A percentile compares a stretch with the other conserved stretches of the same genome.
phyloP scores from a whole-genome alignment of 2,329 filamentous ascomycete species.

The Sporothrix inflata region DNA sequence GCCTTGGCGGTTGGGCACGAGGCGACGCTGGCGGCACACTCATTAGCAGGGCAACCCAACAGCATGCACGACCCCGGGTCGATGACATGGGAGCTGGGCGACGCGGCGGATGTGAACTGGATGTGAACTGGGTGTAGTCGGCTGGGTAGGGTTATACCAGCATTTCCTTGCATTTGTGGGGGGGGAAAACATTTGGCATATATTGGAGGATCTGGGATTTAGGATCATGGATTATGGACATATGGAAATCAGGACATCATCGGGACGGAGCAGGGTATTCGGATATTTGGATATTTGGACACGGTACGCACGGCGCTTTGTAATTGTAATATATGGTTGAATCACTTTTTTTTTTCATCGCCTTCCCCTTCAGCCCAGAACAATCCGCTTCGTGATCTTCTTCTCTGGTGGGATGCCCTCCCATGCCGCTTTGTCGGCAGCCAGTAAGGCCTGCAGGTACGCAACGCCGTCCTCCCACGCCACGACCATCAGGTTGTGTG shows the following conservation, averaged over 20 bases:
- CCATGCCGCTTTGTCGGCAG: neutral
- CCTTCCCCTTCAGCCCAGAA: neutral
- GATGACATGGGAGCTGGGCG: constrained; percentile 21
- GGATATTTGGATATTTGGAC: neutral
- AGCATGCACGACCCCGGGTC: neutral
- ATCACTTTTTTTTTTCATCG: neutral
- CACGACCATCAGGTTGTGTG: neutral
- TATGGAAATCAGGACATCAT: neutral
- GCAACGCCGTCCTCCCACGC: neutral
- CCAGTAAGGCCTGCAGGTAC: neutral
- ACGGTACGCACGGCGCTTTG: neutral
- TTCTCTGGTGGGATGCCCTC: neutral
- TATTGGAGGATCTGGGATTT: too few species aligned
- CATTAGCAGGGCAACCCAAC: neutral
- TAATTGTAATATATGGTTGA: neutral
- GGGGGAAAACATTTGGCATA: too few species aligned
- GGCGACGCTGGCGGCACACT: neutral
- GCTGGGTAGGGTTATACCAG: too few species aligned
- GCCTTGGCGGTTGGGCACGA: neutral
- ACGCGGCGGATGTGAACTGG: constrained; percentile 13
- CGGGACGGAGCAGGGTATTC: too few species aligned
- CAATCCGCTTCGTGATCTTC: neutral
- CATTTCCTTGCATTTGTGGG: too few species aligned
- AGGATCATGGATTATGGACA: too few species aligned
- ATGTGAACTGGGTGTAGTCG: neutral